These are phyloP conservation scores for Reticulascus tulasneorum DNA, from an alignment of 2,329 filamentous ascomycete genomes.

Conservation along the genomic window DNA sequence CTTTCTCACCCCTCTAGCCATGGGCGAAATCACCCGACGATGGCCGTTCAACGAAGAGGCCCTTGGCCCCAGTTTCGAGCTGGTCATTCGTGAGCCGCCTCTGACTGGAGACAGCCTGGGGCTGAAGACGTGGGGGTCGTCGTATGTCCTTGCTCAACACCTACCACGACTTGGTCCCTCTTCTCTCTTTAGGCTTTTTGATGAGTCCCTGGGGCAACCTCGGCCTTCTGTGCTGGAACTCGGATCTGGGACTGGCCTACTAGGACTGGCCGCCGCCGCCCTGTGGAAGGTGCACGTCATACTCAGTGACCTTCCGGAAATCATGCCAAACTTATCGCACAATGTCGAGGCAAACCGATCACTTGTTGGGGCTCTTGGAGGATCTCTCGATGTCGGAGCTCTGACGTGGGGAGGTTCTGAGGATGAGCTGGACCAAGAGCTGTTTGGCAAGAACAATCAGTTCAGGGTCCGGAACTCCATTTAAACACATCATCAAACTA, in stretches of 20 bases:
- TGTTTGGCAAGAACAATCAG: conserved; percentile 41
- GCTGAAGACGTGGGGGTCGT: conserved; percentile 93
- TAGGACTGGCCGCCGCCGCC: conserved; percentile 79
- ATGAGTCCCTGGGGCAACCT: conserved; percentile 25
- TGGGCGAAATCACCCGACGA: conserved; percentile 52
- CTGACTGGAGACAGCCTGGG: conserved; percentile 85
- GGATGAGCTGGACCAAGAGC: conserved; percentile 37
- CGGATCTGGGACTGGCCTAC: conserved; percentile 85
- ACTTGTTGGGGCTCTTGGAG: conserved; percentile 50
- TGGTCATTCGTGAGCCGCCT: conserved; percentile 80
- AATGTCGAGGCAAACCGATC: conserved; percentile 66
- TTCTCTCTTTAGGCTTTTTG: conserved; percentile 42
- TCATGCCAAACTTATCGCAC: conserved; percentile 72
- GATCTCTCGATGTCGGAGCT: conserved; percentile 56
- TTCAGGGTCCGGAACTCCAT: conserved; percentile 42
- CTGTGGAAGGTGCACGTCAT: conserved; percentile 64
- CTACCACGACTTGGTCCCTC: conserved; percentile 48
- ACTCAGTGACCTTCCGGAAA: conserved; percentile 80
- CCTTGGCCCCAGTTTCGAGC: conserved; percentile 44
- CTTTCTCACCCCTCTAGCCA: conserved; percentile 29
- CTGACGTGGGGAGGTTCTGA: conserved; percentile 68
- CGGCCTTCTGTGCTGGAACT: conserved; percentile 62
- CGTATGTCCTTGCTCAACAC: conserved; percentile 76
- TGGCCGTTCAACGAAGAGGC: conserved; percentile 44
- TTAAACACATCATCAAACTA: neutral